phyloP scores from a whole-genome alignment of 2,329 filamentous ascomycete genomes.

The Paracoccidioides lutzii region DNA sequence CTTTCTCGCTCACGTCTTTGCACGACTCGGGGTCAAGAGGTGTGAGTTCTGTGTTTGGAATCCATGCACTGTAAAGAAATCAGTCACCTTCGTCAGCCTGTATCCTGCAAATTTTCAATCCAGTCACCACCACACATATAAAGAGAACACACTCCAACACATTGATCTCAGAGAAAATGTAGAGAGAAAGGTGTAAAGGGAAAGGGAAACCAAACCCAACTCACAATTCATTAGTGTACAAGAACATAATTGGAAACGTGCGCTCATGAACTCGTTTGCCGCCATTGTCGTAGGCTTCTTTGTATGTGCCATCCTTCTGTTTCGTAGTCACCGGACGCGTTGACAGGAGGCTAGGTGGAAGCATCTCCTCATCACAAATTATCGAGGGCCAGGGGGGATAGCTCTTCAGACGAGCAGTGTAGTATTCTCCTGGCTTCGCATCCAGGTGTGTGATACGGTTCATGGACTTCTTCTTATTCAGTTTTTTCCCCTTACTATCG shows the following conservation, averaged over 20 bases:
- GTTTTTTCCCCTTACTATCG: conserved; percentile 62
- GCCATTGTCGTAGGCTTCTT: conserved; percentile 74
- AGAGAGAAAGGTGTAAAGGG: neutral
- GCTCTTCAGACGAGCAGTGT: conserved; percentile 85
- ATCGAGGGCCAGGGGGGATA: conserved; percentile 91
- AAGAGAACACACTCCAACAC: neutral
- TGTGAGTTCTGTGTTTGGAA: conserved; percentile 68
- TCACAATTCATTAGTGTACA: conserved; percentile 94
- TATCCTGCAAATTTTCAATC: neutral
- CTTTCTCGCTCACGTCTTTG: conserved; percentile 51
- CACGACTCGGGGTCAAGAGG: conserved; percentile 64
- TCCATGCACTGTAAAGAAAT: conserved; percentile 59
- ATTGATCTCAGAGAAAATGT: neutral
- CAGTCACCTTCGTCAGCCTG: neutral
- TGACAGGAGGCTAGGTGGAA: conserved; percentile 63
- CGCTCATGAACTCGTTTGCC: conserved; percentile 76
- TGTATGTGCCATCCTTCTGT: conserved; percentile 70
- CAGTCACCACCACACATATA: neutral
- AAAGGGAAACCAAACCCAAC: conserved; percentile 27
- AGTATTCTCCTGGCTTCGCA: conserved; percentile 82
- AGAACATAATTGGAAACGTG: conserved; percentile 89
- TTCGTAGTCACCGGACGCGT: conserved; percentile 73
- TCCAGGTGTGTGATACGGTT: conserved; percentile 58
- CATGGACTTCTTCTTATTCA: conserved; percentile 75
- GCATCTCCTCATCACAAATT: conserved; percentile 87